A percentile compares a stretch with the other conserved stretches of the same genome.
These are phyloP conservation scores for Quercus cerris DNA, from an alignment of 306 rosid species.

Conservation along the genomic window DNA sequence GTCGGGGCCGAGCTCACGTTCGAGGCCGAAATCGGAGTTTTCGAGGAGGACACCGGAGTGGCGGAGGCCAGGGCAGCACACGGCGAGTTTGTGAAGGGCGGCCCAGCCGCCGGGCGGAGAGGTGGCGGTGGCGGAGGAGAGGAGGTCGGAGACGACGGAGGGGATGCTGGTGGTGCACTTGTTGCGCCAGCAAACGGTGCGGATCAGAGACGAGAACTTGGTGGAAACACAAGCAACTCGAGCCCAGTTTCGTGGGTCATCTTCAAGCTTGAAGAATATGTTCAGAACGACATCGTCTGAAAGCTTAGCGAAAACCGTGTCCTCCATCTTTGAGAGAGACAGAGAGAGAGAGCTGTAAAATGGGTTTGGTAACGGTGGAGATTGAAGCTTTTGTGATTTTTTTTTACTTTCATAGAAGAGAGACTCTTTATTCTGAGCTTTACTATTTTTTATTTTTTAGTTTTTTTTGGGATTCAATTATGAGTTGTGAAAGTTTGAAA, in stretches of 20 bases:
- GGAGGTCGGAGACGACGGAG: slow-evolving; percentile 51
- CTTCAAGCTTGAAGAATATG: slow-evolving; percentile 60
- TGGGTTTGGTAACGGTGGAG: background rate
- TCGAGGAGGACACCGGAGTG: slow-evolving; percentile 82
- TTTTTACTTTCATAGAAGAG: no score
- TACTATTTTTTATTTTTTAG: no score
- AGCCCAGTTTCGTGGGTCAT: slow-evolving; percentile 88
- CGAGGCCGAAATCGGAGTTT: slow-evolving; percentile 73
- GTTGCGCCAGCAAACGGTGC: slow-evolving; percentile 57
- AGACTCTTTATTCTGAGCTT: no score
- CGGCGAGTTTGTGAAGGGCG: slow-evolving; percentile 67
- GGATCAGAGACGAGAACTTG: slow-evolving; percentile 56
- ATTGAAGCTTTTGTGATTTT: no score
- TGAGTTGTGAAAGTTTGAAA: no score
- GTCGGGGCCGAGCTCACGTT: slow-evolving; percentile 66
- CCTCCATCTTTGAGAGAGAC: background rate
- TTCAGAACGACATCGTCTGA: slow-evolving; percentile 68
- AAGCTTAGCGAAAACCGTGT: slow-evolving; percentile 39
- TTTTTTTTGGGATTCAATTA: no score
- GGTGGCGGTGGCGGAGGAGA: slow-evolving; percentile 6
- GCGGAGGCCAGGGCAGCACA: slow-evolving; percentile 84
- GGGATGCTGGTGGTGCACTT: slow-evolving; percentile 53
- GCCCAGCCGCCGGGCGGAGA: slow-evolving; percentile 48
- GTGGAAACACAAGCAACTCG: slow-evolving; percentile 75
- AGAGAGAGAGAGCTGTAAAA: background rate